These are phyloP conservation scores for Lepraria neglecta DNA, from an alignment of 495 filamentous ascomycete species.

Conservation along the genomic window DNA sequence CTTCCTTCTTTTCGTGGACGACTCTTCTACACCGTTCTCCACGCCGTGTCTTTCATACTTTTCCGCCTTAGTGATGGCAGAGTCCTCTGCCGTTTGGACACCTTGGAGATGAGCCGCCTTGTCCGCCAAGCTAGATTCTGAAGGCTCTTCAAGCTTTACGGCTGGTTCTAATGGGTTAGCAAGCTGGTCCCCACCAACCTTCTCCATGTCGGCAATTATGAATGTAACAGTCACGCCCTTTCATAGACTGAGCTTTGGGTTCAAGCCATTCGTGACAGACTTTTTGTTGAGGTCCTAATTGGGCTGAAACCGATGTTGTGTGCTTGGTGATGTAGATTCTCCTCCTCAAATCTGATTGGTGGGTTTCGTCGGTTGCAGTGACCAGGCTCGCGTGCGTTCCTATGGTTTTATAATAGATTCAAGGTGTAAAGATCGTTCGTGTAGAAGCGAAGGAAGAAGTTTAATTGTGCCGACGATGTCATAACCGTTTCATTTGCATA, in stretches of 20 bases:
- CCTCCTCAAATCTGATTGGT: too few relatives aligned
- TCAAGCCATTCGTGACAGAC: too few relatives aligned
- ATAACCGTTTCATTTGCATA: conserved; percentile 12
- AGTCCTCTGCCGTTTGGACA: conserved; percentile 26
- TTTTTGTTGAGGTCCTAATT: too few relatives aligned
- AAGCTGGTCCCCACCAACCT: conserved; percentile 6
- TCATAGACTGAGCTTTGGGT: background rate
- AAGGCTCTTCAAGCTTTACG: conserved; percentile 11
- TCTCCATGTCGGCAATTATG: conserved; percentile 3
- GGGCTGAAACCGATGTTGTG: too few relatives aligned
- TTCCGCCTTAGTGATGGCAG: conserved; percentile 34
- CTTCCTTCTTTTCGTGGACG: conserved; percentile 54
- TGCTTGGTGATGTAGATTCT: too few relatives aligned
- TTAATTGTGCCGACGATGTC: conserved; percentile 3
- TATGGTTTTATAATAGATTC: too few relatives aligned
- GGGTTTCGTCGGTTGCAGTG: too few relatives aligned
- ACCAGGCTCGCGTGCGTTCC: too few relatives aligned
- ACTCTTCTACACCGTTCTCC: conserved; percentile 35
- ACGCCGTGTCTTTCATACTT: conserved; percentile 31
- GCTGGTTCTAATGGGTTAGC: conserved; percentile 24
- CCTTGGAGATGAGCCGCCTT: conserved; percentile 26
- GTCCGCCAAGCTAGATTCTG: conserved; percentile 8
- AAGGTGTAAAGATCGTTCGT: background rate
- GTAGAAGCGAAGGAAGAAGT: conserved; percentile 4
- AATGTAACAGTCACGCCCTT: background rate